Base-by-base conservation (phyloP, 1,139 yeast species). In the Taphrina pruni region DNA sequence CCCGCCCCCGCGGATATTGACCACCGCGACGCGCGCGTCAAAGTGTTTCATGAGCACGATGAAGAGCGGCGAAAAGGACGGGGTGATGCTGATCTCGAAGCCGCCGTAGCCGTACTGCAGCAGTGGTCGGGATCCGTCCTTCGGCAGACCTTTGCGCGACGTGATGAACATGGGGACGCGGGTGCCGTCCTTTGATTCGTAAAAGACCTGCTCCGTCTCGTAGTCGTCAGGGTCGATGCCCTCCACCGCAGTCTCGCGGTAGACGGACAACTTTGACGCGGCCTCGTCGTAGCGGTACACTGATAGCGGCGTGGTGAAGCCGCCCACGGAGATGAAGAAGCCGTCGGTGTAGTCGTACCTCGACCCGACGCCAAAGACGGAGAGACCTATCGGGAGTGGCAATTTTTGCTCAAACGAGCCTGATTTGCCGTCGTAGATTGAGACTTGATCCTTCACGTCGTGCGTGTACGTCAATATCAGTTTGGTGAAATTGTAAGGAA, bases 1-100 rank as follows among this genome's bases (percentile, higher is more conserved):
- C 7, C 66, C 69, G 12, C 69, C 69, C 8, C 69, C 69, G 17
- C 69, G 65, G 17, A 66, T 66, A 41, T 66, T 66, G 55, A 57
- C 69, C 39, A 60, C 54, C 14, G 66, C 69, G 17, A 65, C 52
- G 17, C 64, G 52, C 14, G 54, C 64, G 20, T 51, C 58, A 26
- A 65, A 65, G 52, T 65, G 65, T 41, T 65, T 65, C 69, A 65
- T 65, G 45, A 57, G 54, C 35, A 52, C 57, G 52, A 58, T 65
- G 57, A 60, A 65, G 21, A 57, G 58, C 7, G 69, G 65, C 41
- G 69, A 65, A 20, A 45, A 65, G 26, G 45, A 21, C 14, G 69
- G 69, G 26, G 48, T 11, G 39, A 65, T 12, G 52, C 46, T 11
- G 41, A 65, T 57, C 12, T 58, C 54, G 51, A 57, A 65, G 6